A percentile compares a stretch with the other conserved stretches of the same genome.
Conservation (phyloP, 2,329 filamentous ascomycete species). For the Neurospora sp. region DNA sequence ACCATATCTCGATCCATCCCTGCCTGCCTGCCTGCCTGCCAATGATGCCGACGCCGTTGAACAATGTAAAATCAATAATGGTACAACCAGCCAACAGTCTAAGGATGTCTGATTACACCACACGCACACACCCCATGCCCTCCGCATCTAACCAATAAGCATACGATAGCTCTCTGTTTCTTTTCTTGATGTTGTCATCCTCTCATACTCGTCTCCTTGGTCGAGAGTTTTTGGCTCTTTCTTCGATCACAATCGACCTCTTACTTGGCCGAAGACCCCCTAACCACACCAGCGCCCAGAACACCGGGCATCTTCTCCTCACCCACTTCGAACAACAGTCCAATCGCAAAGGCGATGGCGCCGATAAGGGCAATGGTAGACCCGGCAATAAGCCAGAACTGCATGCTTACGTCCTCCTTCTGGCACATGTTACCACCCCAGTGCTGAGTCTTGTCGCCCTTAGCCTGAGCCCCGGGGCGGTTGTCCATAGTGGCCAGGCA, state of each 20-base stretch:
- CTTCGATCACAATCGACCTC: not conserved
- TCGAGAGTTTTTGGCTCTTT: not conserved
- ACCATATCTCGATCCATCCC: not conserved
- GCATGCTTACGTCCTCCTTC: conserved; percentile 81
- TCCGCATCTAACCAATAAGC: not conserved
- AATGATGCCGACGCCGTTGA: conserved; percentile 3
- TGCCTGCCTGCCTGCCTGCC: not conserved
- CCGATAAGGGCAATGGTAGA: conserved; percentile 63
- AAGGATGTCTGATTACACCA: not conserved
- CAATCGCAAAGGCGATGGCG: conserved; percentile 60
- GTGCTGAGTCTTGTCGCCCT: conserved; percentile 51
- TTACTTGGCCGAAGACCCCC: not conserved
- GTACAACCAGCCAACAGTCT: not conserved
- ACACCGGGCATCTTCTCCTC: conserved; percentile 85
- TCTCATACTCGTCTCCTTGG: not conserved
- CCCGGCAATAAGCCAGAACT: conserved; percentile 78
- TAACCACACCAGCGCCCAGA: conserved; percentile 76
- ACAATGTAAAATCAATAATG: not conserved
- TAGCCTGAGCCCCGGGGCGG: conserved; percentile 29
- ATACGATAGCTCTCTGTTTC: not conserved
- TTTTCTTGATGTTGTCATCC: not conserved
- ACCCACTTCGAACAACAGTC: conserved; percentile 74
- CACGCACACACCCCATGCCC: not conserved
- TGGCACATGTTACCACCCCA: conserved; percentile 85
- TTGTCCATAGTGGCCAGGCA: conserved; percentile 39